These are phyloP conservation scores for Juglanconis juglandina DNA, from an alignment of 2,329 filamentous ascomycete genomes.

Conservation along the genomic window DNA sequence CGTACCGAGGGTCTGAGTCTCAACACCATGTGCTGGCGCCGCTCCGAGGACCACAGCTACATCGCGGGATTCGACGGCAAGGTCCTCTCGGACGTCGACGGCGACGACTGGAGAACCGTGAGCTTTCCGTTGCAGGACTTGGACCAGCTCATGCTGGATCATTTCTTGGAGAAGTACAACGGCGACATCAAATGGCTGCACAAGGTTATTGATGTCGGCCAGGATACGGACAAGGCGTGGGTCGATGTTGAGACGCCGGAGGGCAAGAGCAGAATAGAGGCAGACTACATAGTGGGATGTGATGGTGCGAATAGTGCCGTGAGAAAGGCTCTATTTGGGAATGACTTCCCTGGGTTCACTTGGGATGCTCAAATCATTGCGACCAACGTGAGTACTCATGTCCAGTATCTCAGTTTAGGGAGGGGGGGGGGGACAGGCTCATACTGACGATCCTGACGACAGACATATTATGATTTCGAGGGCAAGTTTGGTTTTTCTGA, in stretches of 20 bases:
- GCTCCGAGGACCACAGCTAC: slow-evolving; percentile 30
- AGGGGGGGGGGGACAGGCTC: background rate
- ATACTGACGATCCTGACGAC: slow-evolving; percentile 6
- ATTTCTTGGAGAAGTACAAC: slow-evolving; percentile 31
- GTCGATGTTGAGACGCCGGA: slow-evolving; percentile 39
- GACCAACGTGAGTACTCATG: slow-evolving; percentile 49
- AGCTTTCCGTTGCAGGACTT: slow-evolving; percentile 42
- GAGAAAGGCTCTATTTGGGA: slow-evolving; percentile 47
- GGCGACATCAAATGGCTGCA: slow-evolving; percentile 44
- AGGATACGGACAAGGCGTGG: slow-evolving; percentile 44
- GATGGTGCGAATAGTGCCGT: slow-evolving; percentile 52
- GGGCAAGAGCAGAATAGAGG: slow-evolving; percentile 35
- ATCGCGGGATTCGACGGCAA: slow-evolving; percentile 36
- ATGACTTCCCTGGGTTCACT: slow-evolving; percentile 58
- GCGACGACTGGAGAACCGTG: slow-evolving; percentile 37
- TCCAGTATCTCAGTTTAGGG: background rate
- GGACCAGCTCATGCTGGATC: slow-evolving; percentile 41
- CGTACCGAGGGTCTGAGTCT: slow-evolving; percentile 35
- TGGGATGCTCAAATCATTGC: slow-evolving; percentile 60
- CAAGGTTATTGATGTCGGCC: slow-evolving; percentile 42
- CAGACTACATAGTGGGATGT: slow-evolving; percentile 55
- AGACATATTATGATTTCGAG: slow-evolving; percentile 61
- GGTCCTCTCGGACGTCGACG: slow-evolving; percentile 34
- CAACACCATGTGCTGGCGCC: slow-evolving; percentile 38
- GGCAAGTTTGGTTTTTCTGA: slow-evolving; percentile 50